Percentiles rank a stretch among this genome's conserved stretches.
phyloP scores from a whole-genome alignment of 2,329 filamentous ascomycete genomes.

The Pochonia chlamydosporia region DNA sequence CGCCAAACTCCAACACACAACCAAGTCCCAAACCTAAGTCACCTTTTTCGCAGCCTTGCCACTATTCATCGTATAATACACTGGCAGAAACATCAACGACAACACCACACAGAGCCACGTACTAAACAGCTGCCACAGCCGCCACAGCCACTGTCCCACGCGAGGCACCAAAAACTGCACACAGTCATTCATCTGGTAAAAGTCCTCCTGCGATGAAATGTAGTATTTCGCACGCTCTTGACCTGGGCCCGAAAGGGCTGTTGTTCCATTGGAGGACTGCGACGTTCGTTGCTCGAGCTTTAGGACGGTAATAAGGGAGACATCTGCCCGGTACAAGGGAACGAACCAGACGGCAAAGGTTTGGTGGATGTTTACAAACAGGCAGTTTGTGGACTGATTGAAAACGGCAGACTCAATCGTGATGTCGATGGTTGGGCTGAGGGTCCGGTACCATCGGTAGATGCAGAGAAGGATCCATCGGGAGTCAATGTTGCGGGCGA shows the following conservation, averaged over 20 bases:
- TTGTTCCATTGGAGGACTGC: conserved; percentile 13
- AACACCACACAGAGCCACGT: conserved; percentile 58
- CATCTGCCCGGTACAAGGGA: conserved; percentile 65
- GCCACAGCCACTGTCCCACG: conserved; percentile 48
- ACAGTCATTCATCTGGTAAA: conserved; percentile 73
- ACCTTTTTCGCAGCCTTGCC: conserved; percentile 8
- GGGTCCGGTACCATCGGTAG: conserved; percentile 79
- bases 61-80: conserved; percentile 27
- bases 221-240: conserved; percentile 48
- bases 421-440: conserved; percentile 68
- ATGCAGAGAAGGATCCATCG: conserved; percentile 62
- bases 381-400: conserved; percentile 57
- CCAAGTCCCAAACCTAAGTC: too few species aligned
- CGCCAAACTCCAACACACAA: too few species aligned
- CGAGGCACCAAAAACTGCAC: conserved; percentile 65
- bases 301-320: conserved; percentile 63
- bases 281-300: conserved; percentile 45
- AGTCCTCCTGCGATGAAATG: conserved; percentile 71
- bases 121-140: conserved; percentile 56
- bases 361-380: conserved; percentile 71
- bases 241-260: conserved; percentile 11
- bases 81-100: conserved; percentile 34
- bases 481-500: conserved; percentile 47
- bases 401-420: conserved; percentile 62
- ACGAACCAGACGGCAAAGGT: conserved; percentile 72